Percentiles rank a stretch among this genome's conserved stretches.
Conservation (phyloP, 805 yeast species). For the Lipomyces kockii region DNA sequence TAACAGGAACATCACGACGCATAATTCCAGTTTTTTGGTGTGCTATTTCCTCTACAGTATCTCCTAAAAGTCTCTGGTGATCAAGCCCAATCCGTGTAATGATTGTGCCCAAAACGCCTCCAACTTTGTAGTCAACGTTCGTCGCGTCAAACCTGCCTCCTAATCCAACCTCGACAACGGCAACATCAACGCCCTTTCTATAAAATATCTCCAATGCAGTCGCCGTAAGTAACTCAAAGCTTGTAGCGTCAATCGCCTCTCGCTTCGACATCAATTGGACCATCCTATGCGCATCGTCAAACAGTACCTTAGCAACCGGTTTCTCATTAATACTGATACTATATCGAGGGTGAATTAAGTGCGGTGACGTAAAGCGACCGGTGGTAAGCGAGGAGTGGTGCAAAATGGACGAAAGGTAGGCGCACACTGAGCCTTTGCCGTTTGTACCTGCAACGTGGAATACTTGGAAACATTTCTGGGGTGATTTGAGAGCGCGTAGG, state of each 20-base stretch:
- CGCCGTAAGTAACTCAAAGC: slow-evolving; percentile 85
- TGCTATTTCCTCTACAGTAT: slow-evolving; percentile 68
- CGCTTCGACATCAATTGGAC: slow-evolving; percentile 52
- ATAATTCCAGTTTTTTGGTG: slow-evolving; percentile 85
- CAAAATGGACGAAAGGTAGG: slow-evolving; percentile 73
- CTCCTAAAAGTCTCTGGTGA: slow-evolving; percentile 78
- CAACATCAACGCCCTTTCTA: slow-evolving; percentile 63
- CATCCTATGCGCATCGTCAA: slow-evolving; percentile 50
- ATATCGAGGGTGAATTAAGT: slow-evolving; percentile 72
- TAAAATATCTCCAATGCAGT: slow-evolving; percentile 80
- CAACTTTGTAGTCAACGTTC: slow-evolving; percentile 58
- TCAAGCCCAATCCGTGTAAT: slow-evolving; percentile 87
- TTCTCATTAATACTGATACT: slow-evolving; percentile 68
- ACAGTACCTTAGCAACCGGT: slow-evolving; percentile 56
- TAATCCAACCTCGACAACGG: slow-evolving; percentile 90
- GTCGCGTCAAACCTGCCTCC: slow-evolving; percentile 94
- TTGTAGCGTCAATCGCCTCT: slow-evolving; percentile 69
- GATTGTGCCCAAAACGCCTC: slow-evolving; percentile 40
- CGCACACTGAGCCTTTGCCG: slow-evolving; percentile 93
- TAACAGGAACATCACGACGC: slow-evolving; percentile 62
- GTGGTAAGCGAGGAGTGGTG: slow-evolving; percentile 54
- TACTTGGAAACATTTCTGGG: slow-evolving; percentile 65
- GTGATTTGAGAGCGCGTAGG: slow-evolving; percentile 62
- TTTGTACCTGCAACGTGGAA: slow-evolving; percentile 97
- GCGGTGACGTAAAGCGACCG: slow-evolving; percentile 92